Conservation (phyloP, 495 filamentous ascomycete genomes). For the Penicillium lividum region DNA sequence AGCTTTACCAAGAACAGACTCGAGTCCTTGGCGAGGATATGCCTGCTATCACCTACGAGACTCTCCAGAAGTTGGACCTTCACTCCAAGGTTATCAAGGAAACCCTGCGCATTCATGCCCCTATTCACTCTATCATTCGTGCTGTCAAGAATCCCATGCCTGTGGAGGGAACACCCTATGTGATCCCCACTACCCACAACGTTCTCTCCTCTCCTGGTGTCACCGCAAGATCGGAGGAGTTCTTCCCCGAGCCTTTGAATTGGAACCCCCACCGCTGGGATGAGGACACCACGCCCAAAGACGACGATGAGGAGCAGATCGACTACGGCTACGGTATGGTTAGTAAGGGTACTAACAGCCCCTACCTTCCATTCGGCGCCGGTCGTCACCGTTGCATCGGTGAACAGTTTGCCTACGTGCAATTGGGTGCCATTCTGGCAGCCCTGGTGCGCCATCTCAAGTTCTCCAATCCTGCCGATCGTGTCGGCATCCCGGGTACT, state of each 20-base stretch:
- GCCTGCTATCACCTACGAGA: slow-evolving; percentile 55
- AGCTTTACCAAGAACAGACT: slow-evolving; percentile 58
- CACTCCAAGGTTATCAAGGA: slow-evolving; percentile 60
- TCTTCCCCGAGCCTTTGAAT: slow-evolving; percentile 46
- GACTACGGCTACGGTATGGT: slow-evolving; percentile 52
- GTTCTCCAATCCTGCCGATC: slow-evolving; percentile 35
- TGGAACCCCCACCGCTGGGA: slow-evolving; percentile 60
- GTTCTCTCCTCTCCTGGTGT: slow-evolving; percentile 53
- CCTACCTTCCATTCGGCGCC: slow-evolving; percentile 58
- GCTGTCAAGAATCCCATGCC: slow-evolving; percentile 61
- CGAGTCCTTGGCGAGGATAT: slow-evolving; percentile 53
- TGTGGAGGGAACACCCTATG: slow-evolving; percentile 46
- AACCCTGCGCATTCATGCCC: slow-evolving; percentile 63
- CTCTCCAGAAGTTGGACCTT: slow-evolving; percentile 54
- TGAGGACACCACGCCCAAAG: slow-evolving; percentile 23
- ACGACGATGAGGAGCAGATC: slow-evolving; percentile 44
- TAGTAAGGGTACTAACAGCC: slow-evolving; percentile 54
- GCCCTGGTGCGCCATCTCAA: slow-evolving; percentile 50
- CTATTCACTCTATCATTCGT: slow-evolving; percentile 64
- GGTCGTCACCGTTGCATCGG: slow-evolving; percentile 59
- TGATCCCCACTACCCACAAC: slow-evolving; percentile 50
- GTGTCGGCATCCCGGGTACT: slow-evolving; percentile 44
- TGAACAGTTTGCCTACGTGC: slow-evolving; percentile 58
- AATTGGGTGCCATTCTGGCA: slow-evolving; percentile 49
- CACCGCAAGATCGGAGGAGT: slow-evolving; percentile 42